Base-by-base conservation (phyloP, 441 rosid species). In the Mallotus japonicus region DNA sequence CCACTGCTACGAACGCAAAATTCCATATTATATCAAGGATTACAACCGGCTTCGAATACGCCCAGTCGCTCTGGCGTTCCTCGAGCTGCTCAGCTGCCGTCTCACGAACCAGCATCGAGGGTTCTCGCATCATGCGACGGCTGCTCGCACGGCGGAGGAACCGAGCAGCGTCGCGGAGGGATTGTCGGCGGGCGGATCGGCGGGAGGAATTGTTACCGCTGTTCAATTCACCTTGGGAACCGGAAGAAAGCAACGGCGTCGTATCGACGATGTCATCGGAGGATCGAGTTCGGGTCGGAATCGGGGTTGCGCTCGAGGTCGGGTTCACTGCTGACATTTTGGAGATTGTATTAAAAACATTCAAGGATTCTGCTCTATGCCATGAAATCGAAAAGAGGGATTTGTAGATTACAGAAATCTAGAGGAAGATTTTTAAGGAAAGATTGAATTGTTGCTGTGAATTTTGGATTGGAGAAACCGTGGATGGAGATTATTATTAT, bases 31-130 rank as follows among this genome's bases (percentile, higher is more conserved):
- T 81, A 67, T 93, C 98, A 7, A 95, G 93, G 63, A 95, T 77
- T 75, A 95, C 99, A 72, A 93, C 99, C 14, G 98, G 98, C 86
- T 89, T 91, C 65, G 99, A 95, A 78, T 93, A 95, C 40, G 99
- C 95, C 98, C 99, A 95, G 76, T 91, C 96, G 70, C 95, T 93
- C 86, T 93, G 99, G 54, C 99, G 88, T 85, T 92, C 97, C 85
- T 95, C 98, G 28, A 95, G 84, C 84, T 93, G 97, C 88, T 93
- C 98, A 13, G 99, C 97, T 0, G 98, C 98, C 5, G 99, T 67
- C 86, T 95, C 98, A 34, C 98, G 87, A 44, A 95, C 99, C 72
- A 91, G 67, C 90, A 91, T 86, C 72, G 99, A 95, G 17, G 98
- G 98, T 83, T 95, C 99, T 51, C 96, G 87, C 96, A 93, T 89